phyloP scores from a whole-genome alignment of 345 rosid genomes.

The Hirschfeldia incana region DNA sequence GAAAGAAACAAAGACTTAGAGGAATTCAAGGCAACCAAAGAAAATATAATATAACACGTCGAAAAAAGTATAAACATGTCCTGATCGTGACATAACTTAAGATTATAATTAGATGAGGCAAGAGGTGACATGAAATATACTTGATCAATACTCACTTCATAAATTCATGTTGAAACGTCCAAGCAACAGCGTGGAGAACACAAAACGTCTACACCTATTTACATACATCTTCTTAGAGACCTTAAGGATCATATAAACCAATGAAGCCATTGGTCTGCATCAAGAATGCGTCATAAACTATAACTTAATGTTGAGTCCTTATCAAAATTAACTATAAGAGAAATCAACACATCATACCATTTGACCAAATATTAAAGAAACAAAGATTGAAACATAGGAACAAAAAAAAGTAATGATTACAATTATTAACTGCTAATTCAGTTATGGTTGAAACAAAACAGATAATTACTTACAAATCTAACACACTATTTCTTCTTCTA shows the following conservation, averaged over 20 bases:
- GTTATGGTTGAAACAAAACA: not conserved
- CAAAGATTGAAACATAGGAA: not conserved
- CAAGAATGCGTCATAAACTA: not conserved
- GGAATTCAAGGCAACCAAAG: conserved; percentile 14
- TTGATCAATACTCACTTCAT: not conserved
- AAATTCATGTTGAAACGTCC: conserved; percentile 14
- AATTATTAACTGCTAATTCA: not conserved
- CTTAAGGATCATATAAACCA: not conserved
- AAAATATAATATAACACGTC: not conserved
- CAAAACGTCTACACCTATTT: not conserved
- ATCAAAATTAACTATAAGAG: not conserved
- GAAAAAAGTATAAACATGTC: too few species aligned
- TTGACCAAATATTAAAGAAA: conserved; percentile 2
- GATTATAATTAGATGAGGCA: not conserved
- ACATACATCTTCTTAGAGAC: not conserved
- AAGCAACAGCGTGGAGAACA: not conserved
- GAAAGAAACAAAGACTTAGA: conserved; percentile 8
- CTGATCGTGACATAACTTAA: too few species aligned
- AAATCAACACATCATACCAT: not conserved
- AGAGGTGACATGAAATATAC: not conserved
- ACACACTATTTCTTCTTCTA: conserved; percentile 23
- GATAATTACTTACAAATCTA: conserved; percentile 44
- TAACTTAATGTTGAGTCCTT: not conserved
- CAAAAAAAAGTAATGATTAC: not conserved
- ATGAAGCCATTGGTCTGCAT: conserved; percentile 8